phyloP scores from a whole-genome alignment of 2,329 filamentous ascomycete species.

The Xylaria sp. region DNA sequence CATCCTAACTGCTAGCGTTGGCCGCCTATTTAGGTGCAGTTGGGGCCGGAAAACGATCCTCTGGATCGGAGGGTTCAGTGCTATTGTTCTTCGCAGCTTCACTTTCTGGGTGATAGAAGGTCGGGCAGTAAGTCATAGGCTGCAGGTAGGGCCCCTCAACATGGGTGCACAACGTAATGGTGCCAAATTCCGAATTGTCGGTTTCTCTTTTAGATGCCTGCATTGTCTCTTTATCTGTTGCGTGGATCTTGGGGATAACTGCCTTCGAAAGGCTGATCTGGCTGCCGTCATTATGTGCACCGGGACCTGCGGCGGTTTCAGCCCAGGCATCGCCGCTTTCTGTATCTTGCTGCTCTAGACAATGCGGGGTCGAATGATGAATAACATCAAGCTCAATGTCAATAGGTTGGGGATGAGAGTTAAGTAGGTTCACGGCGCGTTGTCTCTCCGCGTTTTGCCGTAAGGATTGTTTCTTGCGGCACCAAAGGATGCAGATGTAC shows the following conservation, averaged over 20 bases:
- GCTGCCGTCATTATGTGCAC: neutral
- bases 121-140: neutral
- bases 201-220: neutral
- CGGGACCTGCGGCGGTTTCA: neutral
- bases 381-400: slow-evolving; percentile 22
- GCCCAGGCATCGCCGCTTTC: neutral
- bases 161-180: neutral
- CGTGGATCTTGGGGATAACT: neutral
- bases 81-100: neutral
- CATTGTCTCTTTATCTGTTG: neutral
- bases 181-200: neutral
- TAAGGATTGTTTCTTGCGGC: too few species aligned
- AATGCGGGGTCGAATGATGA: neutral
- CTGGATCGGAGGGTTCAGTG: neutral
- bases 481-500: neutral
- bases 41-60: neutral
- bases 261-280: neutral
- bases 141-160: neutral
- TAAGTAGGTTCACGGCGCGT: slow-evolving; percentile 7
- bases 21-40: neutral
- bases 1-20: neutral
- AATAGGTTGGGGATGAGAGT: slow-evolving; percentile 2
- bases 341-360: neutral
- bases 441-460: slow-evolving; percentile 5
- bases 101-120: neutral